Evolutionary conservation across 2,329 filamentous ascomycete genomes (phyloP), one percentile per base, ranked within the genome.

Genomic region (Aspergillus vadensis): DNA sequence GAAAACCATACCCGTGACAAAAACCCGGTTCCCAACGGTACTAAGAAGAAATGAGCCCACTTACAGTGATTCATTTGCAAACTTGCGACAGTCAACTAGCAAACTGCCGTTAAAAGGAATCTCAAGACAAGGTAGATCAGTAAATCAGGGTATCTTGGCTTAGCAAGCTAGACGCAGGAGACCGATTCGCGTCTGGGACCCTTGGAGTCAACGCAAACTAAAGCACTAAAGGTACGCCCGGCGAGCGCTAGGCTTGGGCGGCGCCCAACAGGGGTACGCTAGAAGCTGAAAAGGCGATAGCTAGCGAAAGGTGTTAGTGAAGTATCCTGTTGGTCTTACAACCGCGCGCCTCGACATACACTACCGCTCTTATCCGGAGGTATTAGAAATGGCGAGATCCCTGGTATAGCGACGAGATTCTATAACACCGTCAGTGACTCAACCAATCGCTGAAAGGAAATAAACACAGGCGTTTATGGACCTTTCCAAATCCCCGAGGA

Each of bases 61-160:
- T 67, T 60, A 69, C 67, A 63, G 47, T 66, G 67, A 65, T 69
- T 68, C 67, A 69, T 69, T 62, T 61, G 61, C 25, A 43, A 65
- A 49, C 54, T 57, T 47, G 48, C 49, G 10, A 12, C 41, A 30
- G 39, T 17, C 55, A 50, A 43, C 19, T 9, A 32, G 30, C 21
- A 15, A 51, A 32, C 38, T 23, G 41, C 14, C 21, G 38, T 9
- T 36, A 50, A 44, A 21, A 14, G 30, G 43, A 62, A 51, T 36
- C 36, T 14, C 4, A 19, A 54, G 36, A 25, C 9, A 30, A 57
- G 43, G 41, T 44, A 51, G 51, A 53, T 53, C 51, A 15, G 23
- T 36, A 36, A 39, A 55, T 17, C 12, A 44, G 30, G 39, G 17
- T 21, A 51, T 51, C 41, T 50, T 38, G 53, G 48, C 30, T 44